Base-by-base conservation (phyloP, 192 early-diverging fungal species). In the Dissophora globulifera region DNA sequence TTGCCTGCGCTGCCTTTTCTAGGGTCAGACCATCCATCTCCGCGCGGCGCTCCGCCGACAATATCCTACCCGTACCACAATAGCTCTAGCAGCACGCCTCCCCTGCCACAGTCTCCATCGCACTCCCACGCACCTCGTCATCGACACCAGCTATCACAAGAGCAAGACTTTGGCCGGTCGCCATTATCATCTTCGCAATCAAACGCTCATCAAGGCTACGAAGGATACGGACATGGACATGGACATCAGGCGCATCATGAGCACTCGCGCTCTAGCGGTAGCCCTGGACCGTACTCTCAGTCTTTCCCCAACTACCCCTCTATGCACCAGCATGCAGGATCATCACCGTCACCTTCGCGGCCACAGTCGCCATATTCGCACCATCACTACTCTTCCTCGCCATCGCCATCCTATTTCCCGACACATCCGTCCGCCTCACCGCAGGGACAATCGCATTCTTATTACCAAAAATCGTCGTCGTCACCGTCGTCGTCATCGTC, bases 281-380 rank as follows among this genome's bases (percentile, higher is more conserved):
- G 69, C 27, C 58, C 59, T 50, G 69, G 59, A 19, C 52, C 69
- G 12, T 67, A 66, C 33, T 76, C 72, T 5, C 72, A 76, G 30
- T 76, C 72, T 0, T 76, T 67, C 40, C 72, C 72, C 50, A 76
- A 62, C 63, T 67, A 67, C 26, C 56, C 72, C 1, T 45, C 61
- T 31, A 56, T 51, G 31, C 54, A 62, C 16, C 62, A 75, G 12
- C 62, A 65, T 38, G 33, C 40, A 8, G n/a, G 43, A 16, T 31
- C 61, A 16, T 31, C 60, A 16, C 40, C 55, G 26, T 62, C 49
- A 3, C 32, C 67, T 35, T 38, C 66, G 23, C 65, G 46, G 29
- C 54, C 45, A 25, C 65, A 67, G 25, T 67, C 65, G 31, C 54
- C 69, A 9, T 60, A 56, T 22, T 56, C 60, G 19, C 63, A 67